Conservation (phyloP, 108 stramenopile genomes). For the Cyclotella choctawhatcheeana region DNA sequence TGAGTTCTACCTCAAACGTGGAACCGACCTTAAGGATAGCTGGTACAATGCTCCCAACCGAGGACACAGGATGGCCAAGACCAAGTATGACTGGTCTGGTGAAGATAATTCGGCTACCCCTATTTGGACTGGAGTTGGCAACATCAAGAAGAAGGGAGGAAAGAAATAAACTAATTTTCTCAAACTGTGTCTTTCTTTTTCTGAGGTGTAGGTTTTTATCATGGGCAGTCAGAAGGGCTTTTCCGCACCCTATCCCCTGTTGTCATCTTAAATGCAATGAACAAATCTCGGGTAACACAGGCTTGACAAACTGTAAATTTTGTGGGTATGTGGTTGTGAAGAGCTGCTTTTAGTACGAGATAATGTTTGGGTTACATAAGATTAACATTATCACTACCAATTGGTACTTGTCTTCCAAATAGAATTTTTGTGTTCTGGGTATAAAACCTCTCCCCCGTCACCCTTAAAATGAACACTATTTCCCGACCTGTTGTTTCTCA, state of each 20-base stretch:
- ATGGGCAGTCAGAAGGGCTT: not conserved
- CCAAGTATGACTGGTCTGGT: slow-evolving; percentile 78
- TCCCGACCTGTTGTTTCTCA: no score
- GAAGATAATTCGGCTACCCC: slow-evolving; percentile 40
- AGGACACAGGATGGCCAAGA: slow-evolving; percentile 88
- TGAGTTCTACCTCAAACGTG: slow-evolving; percentile 74
- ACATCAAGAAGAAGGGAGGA: slow-evolving; percentile 32
- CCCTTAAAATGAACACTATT: no score
- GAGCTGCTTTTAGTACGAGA: no score
- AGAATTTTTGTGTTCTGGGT: no score
- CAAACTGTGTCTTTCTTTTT: not conserved
- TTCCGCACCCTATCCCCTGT: not conserved
- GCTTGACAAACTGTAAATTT: no score
- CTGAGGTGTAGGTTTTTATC: not conserved
- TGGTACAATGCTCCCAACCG: slow-evolving; percentile 74
- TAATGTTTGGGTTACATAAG: no score
- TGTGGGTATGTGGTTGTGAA: no score
- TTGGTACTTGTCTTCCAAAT: no score
- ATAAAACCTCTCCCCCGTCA: no score
- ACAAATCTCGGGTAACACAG: no score
- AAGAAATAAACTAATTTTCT: slow-evolving; percentile 37
- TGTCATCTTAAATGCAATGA: no score
- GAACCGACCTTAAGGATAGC: slow-evolving; percentile 60
- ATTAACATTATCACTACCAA: no score
- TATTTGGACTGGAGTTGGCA: slow-evolving; percentile 34